A percentile compares a stretch with the other conserved stretches of the same genome.
Evolutionary conservation across 2,329 filamentous ascomycete species (phyloP).

Genomic region (Phaeomoniella chlamydospora): DNA sequence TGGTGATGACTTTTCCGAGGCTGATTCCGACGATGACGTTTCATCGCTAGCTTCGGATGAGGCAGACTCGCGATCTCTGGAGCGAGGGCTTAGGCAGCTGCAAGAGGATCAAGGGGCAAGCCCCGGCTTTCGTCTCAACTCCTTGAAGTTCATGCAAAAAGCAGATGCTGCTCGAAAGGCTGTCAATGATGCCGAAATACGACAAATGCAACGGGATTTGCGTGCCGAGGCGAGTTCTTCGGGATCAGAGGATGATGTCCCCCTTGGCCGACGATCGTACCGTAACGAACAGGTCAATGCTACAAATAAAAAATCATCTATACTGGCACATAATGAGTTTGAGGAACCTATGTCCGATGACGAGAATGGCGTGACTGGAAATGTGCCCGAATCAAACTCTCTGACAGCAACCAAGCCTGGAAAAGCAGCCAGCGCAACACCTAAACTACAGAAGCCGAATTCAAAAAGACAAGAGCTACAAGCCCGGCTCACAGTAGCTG

Average conservation of each 20-base stretch:
- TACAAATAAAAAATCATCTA: constrained; percentile 14
- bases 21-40: constrained; percentile 46
- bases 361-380: constrained; percentile 20
- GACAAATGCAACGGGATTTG: constrained; percentile 56
- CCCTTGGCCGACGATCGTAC: constrained; percentile 48
- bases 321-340: constrained; percentile 34
- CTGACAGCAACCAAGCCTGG: neutral
- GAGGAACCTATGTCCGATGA: constrained; percentile 44
- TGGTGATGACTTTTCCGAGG: constrained; percentile 51
- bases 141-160: constrained; percentile 89
- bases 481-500: neutral
- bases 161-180: constrained; percentile 66
- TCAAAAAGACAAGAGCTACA: neutral
- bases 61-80: constrained; percentile 25
- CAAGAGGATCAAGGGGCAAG: constrained; percentile 22
- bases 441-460: neutral
- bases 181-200: constrained; percentile 64
- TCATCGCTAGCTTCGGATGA: constrained; percentile 32
- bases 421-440: neutral
- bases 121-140: constrained; percentile 54
- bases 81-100: constrained; percentile 33
- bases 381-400: neutral
- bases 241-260: constrained; percentile 32
- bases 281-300: constrained; percentile 18
- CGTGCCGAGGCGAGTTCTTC: constrained; percentile 41